A percentile compares a stretch with the other conserved stretches of the same genome.
phyloP scores from a whole-genome alignment of 2,329 filamentous ascomycete species.

The Scedosporium boydii region DNA sequence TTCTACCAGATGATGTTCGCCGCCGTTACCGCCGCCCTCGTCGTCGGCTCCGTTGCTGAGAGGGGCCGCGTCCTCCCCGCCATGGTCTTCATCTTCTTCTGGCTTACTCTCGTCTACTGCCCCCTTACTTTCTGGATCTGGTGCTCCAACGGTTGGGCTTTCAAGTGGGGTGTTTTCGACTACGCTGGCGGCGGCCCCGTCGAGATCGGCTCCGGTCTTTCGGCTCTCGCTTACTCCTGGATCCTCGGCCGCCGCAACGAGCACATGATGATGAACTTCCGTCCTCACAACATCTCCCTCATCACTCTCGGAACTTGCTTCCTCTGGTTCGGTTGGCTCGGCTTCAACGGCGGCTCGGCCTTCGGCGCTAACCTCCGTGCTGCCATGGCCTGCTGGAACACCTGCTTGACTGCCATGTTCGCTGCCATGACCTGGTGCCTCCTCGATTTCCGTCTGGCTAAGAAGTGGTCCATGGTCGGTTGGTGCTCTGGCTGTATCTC shows the following conservation, averaged over 20 bases:
- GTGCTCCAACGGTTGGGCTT: conserved; percentile 91
- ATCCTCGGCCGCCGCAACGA: conserved; percentile 92
- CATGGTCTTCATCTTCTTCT: conserved; percentile 93
- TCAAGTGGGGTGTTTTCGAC: conserved; percentile 83
- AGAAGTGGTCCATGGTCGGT: conserved; percentile 81
- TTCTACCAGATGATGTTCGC: conserved; percentile 99
- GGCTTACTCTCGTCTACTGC: conserved; percentile 96
- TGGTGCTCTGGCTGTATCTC: conserved; percentile 66
- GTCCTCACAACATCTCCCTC: conserved; percentile 95
- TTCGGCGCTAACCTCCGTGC: conserved; percentile 93
- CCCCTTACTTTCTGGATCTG: conserved; percentile 94
- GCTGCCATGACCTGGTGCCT: conserved; percentile 88
- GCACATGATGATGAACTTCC: conserved; percentile 99
- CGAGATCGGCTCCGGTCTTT: conserved; percentile 91
- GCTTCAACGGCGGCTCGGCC: conserved; percentile 93
- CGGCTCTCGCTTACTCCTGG: conserved; percentile 90
- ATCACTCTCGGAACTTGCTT: conserved; percentile 92
- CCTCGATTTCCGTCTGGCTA: conserved; percentile 87
- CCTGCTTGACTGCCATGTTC: conserved; percentile 86
- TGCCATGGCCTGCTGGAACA: conserved; percentile 97
- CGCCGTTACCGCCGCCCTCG: conserved; percentile 70
- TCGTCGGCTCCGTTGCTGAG: conserved; percentile 87
- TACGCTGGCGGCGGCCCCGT: conserved; percentile 95
- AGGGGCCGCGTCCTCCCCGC: conserved; percentile 85
- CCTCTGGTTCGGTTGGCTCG: conserved; percentile 98